Base-by-base conservation (phyloP, 2,329 filamentous ascomycete species). In the Ceratocystis variospora region DNA sequence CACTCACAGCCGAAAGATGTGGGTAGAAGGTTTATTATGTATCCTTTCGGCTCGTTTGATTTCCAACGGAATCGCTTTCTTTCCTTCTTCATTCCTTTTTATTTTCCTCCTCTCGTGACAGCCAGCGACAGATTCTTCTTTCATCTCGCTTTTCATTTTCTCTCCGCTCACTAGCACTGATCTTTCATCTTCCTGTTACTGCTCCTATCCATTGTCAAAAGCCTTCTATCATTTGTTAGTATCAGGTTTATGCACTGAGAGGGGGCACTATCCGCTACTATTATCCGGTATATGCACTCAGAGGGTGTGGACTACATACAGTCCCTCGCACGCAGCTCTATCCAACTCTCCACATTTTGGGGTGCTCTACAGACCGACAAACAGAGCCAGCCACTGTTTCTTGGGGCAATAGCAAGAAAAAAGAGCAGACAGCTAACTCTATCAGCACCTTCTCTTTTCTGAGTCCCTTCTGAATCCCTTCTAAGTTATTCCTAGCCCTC, bases 381-480 rank as follows among this genome's bases (percentile, higher is more conserved):
- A 63, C 66, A 33, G 37, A 41, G 37, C 8, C 46, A 48, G 46
- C 19, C n/a, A n/a, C 19, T 8, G 46, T 48, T 19, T 48, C 45
- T 48, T 19, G 46, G 3, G 19, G 46, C 46, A 48, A 48, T 10
- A 48, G 19, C 17, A 48, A 48, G 45, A 17, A 17, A 48, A 48
- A 48, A 48, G n/a, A 48, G 19, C 46, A 22, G 46, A 22, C 25
- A 25, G 25, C 50, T 31, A 8, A 25, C 19, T 65, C 17, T 10
- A 28, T 37, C 12, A 37, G 19, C 10, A 28, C 37, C n/a, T 19
- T 28, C 25, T 48, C 17, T 28, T 15, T 19, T 17, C 41, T 45
- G 33, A 28, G n/a, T 61, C 28, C 25, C 22, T 68, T 67, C 65
- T 68, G 67, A 67, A 64, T 68, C 68, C 63, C 67, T 68, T 68